phyloP scores from a whole-genome alignment of 202 grass and related monocot species.

The Cymbopogon flexuosus region DNA sequence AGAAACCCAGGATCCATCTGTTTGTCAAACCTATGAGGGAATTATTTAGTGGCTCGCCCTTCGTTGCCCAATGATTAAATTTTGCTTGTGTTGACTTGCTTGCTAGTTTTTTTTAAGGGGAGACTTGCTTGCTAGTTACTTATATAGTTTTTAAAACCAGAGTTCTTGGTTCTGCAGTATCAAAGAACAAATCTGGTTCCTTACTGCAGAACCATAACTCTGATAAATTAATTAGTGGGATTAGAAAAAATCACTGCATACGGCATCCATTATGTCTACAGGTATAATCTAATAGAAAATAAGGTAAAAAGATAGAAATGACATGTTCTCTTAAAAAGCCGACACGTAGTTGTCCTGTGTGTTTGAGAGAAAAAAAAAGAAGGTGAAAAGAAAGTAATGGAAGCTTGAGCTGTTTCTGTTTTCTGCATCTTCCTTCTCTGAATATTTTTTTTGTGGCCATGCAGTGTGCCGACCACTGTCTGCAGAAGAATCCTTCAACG shows the following conservation, averaged over 20 bases:
- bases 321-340: not conserved
- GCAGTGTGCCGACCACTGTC: slow-evolving; percentile 25
- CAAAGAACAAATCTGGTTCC: slow-evolving; percentile 26
- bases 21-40: not conserved
- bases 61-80: slow-evolving; percentile 17
- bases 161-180: slow-evolving; percentile 13
- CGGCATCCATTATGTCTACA: slow-evolving; percentile 6
- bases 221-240: not conserved
- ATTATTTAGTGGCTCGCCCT: not conserved
- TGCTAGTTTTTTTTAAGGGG: too few relatives aligned
- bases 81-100: slow-evolving; percentile 43
- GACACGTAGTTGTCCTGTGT: not conserved
- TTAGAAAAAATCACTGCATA: not conserved
- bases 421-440: slow-evolving; percentile 25
- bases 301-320: not conserved
- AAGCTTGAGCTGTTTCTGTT: slow-evolving; percentile 25
- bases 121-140: slow-evolving; percentile 29
- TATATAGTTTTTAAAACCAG: not conserved
- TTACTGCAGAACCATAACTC: not conserved
- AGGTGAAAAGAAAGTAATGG: not conserved
- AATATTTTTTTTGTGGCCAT: not conserved
- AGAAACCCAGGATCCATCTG: not conserved
- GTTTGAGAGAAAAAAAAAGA: not conserved
- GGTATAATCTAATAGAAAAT: not conserved
- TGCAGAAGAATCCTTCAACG: slow-evolving; percentile 19